These are phyloP conservation scores for Globisporangium takayamanum DNA, from an alignment of 352 stramenopile species.

Conservation along the genomic window DNA sequence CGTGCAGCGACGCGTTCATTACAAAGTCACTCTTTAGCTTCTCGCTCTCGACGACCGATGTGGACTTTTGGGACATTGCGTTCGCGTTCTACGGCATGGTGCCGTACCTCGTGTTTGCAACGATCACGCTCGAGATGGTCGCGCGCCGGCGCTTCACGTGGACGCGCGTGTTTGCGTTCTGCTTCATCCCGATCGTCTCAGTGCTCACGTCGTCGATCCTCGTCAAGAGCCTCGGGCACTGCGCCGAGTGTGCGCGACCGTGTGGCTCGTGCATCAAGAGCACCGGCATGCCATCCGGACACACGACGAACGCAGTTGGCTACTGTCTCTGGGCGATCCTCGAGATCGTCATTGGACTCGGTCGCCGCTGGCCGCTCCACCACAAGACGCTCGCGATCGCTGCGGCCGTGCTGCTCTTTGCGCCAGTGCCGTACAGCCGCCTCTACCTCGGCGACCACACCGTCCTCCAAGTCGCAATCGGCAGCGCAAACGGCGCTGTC, in stretches of 20 bases:
- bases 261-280: slow-evolving; percentile 42
- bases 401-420: slow-evolving; percentile 27
- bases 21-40: slow-evolving; percentile 46
- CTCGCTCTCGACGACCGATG: slow-evolving; percentile 23
- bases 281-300: slow-evolving; percentile 45
- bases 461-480: slow-evolving; percentile 37
- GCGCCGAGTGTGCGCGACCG: slow-evolving; percentile 36
- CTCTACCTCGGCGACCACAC: slow-evolving; percentile 58
- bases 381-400: slow-evolving; percentile 15
- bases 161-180: slow-evolving; percentile 36
- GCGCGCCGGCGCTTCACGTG: slow-evolving; percentile 28
- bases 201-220: slow-evolving; percentile 35
- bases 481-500: slow-evolving; percentile 28
- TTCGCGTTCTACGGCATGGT: slow-evolving; percentile 53
- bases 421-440: slow-evolving; percentile 46
- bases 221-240: slow-evolving; percentile 36
- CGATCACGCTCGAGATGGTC: slow-evolving; percentile 26
- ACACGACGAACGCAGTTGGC: slow-evolving; percentile 44
- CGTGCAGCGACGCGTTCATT: slow-evolving; percentile 39
- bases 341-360: slow-evolving; percentile 31
- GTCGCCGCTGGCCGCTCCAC: slow-evolving; percentile 15
- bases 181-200: slow-evolving; percentile 42
- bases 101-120: slow-evolving; percentile 19
- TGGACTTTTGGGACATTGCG: slow-evolving; percentile 42
- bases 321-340: slow-evolving; percentile 42